A percentile compares a stretch with the other conserved stretches of the same genome.
Conservation (phyloP, 305 asterid species). For the Stenogyne calaminthoides region DNA sequence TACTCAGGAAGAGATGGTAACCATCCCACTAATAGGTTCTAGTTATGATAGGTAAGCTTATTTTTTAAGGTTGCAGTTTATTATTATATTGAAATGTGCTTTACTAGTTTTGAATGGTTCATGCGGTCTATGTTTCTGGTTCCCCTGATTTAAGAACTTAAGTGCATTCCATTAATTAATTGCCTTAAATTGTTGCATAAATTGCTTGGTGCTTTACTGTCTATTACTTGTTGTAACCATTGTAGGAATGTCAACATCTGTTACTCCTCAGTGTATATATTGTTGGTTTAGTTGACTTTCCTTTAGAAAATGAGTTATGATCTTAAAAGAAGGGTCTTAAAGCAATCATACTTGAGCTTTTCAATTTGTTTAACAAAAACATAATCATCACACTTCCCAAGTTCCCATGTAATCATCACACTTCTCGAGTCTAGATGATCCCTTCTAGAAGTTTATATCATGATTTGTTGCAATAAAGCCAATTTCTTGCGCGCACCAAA, state of each 20-base stretch:
- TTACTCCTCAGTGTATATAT: background rate
- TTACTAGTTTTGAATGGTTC: background rate
- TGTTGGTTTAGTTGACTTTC: background rate
- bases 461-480: background rate
- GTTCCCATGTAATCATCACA: background rate
- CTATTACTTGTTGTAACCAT: background rate
- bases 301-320: background rate
- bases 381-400: background rate
- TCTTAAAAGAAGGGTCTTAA: background rate
- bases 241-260: background rate
- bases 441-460: background rate
- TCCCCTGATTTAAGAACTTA: background rate
- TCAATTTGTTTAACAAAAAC: background rate
- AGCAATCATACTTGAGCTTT: background rate
- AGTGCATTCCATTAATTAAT: background rate
- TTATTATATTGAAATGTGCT: background rate
- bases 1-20: constrained; percentile 97
- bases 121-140: background rate
- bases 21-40: constrained; percentile 93
- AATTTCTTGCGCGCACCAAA: background rate
- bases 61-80: constrained; percentile 1
- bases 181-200: background rate
- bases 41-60: constrained; percentile 80
- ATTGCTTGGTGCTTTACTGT: background rate
- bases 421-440: background rate